Percentiles rank a stretch among this genome's conserved stretches.
Evolutionary conservation across 768 basidiomycete species (phyloP).

Genomic region (Termitomyces sp.): DNA sequence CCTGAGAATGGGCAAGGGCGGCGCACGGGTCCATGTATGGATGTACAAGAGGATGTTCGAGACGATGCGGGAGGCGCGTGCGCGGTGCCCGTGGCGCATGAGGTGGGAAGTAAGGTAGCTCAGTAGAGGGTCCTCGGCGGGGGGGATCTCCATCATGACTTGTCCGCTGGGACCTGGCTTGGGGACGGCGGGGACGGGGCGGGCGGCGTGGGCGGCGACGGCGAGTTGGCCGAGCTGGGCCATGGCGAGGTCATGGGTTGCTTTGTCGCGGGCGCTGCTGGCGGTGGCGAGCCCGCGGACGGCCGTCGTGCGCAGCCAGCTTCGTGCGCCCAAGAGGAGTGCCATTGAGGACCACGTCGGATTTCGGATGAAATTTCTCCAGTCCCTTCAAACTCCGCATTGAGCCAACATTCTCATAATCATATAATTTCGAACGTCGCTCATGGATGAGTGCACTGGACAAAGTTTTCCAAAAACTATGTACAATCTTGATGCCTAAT

Average conservation of each 20-base stretch:
- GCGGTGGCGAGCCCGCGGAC: neutral
- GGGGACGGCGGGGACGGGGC: constrained; percentile 1
- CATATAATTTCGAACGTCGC: too few species aligned
- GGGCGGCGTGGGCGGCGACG: neutral
- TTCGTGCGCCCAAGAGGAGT: neutral
- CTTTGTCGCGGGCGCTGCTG: constrained; percentile 10
- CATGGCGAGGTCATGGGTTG: constrained; percentile 14
- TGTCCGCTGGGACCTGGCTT: neutral
- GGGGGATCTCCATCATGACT: constrained; percentile 52
- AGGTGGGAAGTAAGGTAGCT: constrained; percentile 58
- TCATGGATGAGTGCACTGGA: too few species aligned
- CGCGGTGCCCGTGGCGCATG: constrained; percentile 59
- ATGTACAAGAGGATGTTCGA: constrained; percentile 65
- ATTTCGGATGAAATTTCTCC: neutral
- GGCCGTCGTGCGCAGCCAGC: constrained; percentile 11
- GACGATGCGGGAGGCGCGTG: constrained; percentile 50
- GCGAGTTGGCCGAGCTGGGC: constrained; percentile 10
- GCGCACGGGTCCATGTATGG: constrained; percentile 66
- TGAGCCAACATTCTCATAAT: too few species aligned
- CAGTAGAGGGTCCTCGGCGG: constrained; percentile 70
- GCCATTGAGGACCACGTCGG: neutral
- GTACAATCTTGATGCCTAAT: neutral
- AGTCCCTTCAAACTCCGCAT: neutral
- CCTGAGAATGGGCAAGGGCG: constrained; percentile 77
- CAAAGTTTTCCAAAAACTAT: too few species aligned